These are phyloP conservation scores for Aspergillus quadricinctus DNA, from an alignment of 2,329 filamentous ascomycete genomes.

Conservation along the genomic window DNA sequence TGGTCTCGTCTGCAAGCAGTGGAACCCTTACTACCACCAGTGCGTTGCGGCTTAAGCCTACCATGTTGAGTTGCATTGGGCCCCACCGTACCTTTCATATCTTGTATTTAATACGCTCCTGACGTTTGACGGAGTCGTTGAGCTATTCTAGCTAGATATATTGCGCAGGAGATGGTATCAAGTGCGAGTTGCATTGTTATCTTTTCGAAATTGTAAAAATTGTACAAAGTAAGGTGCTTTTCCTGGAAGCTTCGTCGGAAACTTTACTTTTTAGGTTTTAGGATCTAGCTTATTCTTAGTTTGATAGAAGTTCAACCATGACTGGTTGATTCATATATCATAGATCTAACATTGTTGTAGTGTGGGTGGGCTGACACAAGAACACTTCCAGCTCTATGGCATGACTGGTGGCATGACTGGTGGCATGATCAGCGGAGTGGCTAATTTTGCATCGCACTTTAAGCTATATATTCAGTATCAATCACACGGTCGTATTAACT, in stretches of 20 bases:
- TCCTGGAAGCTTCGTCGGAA: not conserved
- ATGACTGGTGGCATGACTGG: too few relatives aligned
- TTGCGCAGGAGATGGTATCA: not conserved
- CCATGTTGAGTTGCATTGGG: not conserved
- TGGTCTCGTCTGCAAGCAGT: constrained; percentile 17
- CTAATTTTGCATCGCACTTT: too few relatives aligned
- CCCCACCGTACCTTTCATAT: not conserved
- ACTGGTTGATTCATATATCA: too few relatives aligned
- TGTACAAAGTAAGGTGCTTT: not conserved
- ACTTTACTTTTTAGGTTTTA: too few relatives aligned
- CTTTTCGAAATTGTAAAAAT: not conserved
- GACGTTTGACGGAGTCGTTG: not conserved
- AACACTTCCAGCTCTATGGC: too few relatives aligned
- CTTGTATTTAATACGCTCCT: not conserved
- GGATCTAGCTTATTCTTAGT: too few relatives aligned
- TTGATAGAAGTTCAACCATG: too few relatives aligned
- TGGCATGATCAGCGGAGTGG: too few relatives aligned
- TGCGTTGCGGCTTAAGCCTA: constrained; percentile 9
- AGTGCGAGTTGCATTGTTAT: not conserved
- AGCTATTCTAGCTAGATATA: not conserved
- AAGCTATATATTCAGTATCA: too few relatives aligned
- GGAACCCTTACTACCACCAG: constrained; percentile 21
- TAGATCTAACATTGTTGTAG: too few relatives aligned
- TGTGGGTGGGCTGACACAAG: too few relatives aligned
- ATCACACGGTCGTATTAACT: too few relatives aligned